Conservation (phyloP, 805 yeast genomes). For the Wickerhamiella parazyma region DNA sequence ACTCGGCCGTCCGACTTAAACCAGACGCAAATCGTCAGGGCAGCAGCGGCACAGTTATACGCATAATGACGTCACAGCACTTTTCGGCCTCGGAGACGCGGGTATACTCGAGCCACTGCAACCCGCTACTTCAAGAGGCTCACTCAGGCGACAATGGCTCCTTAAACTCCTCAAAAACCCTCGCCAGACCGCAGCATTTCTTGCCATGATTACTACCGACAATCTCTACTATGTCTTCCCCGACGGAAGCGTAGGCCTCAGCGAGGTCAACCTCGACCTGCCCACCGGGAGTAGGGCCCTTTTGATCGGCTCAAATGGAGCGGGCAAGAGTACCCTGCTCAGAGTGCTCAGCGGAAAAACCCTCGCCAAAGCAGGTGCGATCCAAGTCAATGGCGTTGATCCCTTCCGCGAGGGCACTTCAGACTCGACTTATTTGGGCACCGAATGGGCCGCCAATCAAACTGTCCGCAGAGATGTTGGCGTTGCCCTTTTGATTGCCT, state of each 20-base stretch:
- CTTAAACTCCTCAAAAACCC: too few relatives aligned
- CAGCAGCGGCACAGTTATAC: too few relatives aligned
- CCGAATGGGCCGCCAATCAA: slow-evolving; percentile 94
- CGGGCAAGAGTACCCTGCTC: slow-evolving; percentile 86
- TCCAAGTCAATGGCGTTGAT: slow-evolving; percentile 67
- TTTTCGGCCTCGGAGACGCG: too few relatives aligned
- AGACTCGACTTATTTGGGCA: slow-evolving; percentile 67
- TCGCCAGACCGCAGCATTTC: too few relatives aligned
- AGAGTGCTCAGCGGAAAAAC: slow-evolving; percentile 85
- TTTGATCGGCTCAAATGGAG: slow-evolving; percentile 89
- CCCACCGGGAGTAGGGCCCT: slow-evolving; percentile 65
- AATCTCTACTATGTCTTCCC: slow-evolving; percentile 60
- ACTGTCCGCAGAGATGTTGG: slow-evolving; percentile 85
- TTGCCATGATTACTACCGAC: slow-evolving; percentile 37
- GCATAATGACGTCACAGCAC: too few relatives aligned
- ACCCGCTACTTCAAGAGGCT: too few relatives aligned
- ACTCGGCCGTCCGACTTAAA: too few relatives aligned
- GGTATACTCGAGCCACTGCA: too few relatives aligned
- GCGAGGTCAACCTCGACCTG: slow-evolving; percentile 45
- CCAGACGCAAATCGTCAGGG: too few relatives aligned
- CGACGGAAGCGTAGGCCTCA: slow-evolving; percentile 49
- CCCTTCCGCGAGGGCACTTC: slow-evolving; percentile 58
- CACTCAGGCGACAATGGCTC: too few relatives aligned
- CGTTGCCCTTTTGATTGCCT: slow-evolving; percentile 59
- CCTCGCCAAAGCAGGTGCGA: slow-evolving; percentile 56